phyloP scores from a whole-genome alignment of 179 eudicot species.

The Beta corolliflora region DNA sequence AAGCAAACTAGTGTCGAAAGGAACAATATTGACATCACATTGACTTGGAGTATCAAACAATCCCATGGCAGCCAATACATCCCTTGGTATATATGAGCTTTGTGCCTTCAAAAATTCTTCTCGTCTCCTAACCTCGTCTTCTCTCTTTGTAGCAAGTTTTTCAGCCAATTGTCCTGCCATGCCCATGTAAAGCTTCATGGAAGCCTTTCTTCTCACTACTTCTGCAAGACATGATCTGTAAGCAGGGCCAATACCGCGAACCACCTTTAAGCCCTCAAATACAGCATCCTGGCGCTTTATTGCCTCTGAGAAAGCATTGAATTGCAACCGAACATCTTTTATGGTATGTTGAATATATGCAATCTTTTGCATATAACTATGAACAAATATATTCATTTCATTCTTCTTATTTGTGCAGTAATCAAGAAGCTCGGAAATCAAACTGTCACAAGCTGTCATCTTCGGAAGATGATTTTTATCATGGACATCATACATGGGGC shows the following conservation, averaged over 20 bases:
- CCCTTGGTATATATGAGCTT: slow-evolving; percentile 71
- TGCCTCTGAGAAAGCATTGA: slow-evolving; percentile 92
- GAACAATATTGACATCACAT: slow-evolving; percentile 86
- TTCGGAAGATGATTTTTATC: slow-evolving; percentile 81
- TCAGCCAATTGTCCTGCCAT: slow-evolving; percentile 97
- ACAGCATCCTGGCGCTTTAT: slow-evolving; percentile 79
- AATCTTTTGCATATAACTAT: slow-evolving; percentile 88
- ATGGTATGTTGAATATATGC: slow-evolving; percentile 84
- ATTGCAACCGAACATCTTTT: slow-evolving; percentile 82
- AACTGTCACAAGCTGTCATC: slow-evolving; percentile 71
- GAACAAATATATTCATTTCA: slow-evolving; percentile 87
- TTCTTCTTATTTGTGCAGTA: slow-evolving; percentile 69
- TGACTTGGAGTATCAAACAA: slow-evolving; percentile 89
- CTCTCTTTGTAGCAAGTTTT: slow-evolving; percentile 90
- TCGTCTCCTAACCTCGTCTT: slow-evolving; percentile 79
- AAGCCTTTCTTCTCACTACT: slow-evolving; percentile 88
- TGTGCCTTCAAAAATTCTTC: slow-evolving; percentile 84
- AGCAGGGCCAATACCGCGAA: slow-evolving; percentile 77
- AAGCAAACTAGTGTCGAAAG: slow-evolving; percentile 82
- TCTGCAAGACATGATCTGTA: slow-evolving; percentile 96
- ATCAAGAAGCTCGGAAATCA: slow-evolving; percentile 66
- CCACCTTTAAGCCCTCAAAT: slow-evolving; percentile 79
- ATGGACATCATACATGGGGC: slow-evolving; percentile 94
- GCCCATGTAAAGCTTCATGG: slow-evolving; percentile 98
- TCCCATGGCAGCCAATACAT: slow-evolving; percentile 85